Conservation (phyloP, 495 filamentous ascomycete species). For the Hypoxylon perforatum region DNA sequence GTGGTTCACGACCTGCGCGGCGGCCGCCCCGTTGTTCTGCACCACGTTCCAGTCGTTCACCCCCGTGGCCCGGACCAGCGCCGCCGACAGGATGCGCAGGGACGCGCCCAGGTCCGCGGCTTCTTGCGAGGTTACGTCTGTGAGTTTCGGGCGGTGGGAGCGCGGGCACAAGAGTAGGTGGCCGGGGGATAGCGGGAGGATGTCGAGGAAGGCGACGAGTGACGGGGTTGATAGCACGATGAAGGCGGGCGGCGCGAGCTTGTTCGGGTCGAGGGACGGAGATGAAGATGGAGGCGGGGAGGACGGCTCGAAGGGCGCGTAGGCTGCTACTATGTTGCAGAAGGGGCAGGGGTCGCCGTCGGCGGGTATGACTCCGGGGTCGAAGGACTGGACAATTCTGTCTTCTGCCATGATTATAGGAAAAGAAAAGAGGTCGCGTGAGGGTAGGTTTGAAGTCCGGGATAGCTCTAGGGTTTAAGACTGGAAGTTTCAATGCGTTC, state of each 20-base stretch:
- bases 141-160: slow-evolving; percentile 74
- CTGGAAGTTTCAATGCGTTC: background rate
- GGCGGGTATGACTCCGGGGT: slow-evolving; percentile 39
- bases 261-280: slow-evolving; percentile 47
- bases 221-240: slow-evolving; percentile 77
- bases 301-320: slow-evolving; percentile 57
- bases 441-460: background rate
- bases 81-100: slow-evolving; percentile 78
- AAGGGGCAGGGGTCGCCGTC: slow-evolving; percentile 65
- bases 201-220: slow-evolving; percentile 88
- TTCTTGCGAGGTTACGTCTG: slow-evolving; percentile 67
- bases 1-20: slow-evolving; percentile 91
- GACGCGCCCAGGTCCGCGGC: slow-evolving; percentile 73
- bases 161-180: slow-evolving; percentile 83
- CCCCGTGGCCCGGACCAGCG: slow-evolving; percentile 70
- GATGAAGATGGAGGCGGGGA: slow-evolving; percentile 47
- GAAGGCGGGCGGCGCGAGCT: slow-evolving; percentile 63
- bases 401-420: background rate
- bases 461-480: background rate
- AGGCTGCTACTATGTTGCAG: slow-evolving; percentile 67
- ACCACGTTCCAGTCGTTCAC: slow-evolving; percentile 90
- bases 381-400: slow-evolving; percentile 36
- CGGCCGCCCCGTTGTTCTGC: slow-evolving; percentile 90
- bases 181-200: slow-evolving; percentile 81
- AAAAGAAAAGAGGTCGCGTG: slow-evolving; percentile 3